Base-by-base conservation (phyloP, 73 alveolate species). In the Blepharisma stoltei region DNA sequence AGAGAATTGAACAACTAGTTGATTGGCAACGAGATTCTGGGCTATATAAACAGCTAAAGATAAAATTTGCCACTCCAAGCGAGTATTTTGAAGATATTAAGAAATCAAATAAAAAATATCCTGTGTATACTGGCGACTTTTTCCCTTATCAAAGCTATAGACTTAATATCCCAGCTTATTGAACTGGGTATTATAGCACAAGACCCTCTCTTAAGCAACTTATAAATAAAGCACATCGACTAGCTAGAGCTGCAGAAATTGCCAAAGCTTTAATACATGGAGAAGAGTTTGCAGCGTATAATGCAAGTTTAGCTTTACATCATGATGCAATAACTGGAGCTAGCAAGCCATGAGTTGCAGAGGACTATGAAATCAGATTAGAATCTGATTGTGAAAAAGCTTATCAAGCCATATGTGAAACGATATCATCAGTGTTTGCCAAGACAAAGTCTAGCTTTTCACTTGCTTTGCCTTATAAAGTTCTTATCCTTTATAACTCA, bases 241-340 rank as follows among this genome's bases (percentile, higher is more conserved):
- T 60, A 18, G 37, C 73, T 25, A 60, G 73, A 25, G 73, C 73
- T 1, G 46, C 73, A 18, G 73, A 60, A 60, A 14, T 60, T 25
- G 38, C 46, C 45, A 9, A n/a, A 14, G 0, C 73, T 60, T 25
- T 60, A 18, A 25, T 25, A 25, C 38, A 14, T 60, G 18, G 23
- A 14, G 18, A 9, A 20, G 23, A 0, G 3, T 20, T 60, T 11
- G 38, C 0, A 14, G 45, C 73, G 0, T 25, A n/a, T 8, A 11
- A 60, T 8, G 38, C 45, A 2, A 20, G 73, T 60, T 8, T 60
- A 8, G 23, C 18, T 1, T 14, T 25, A 4, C 73, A 60, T 60
- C 73, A 60, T 60, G 73, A 60, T 60, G 73, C 73, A 14, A 60
- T 60, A 60, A 60, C 73, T 2, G 73, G 73, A 4, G 5, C 73